Percentiles rank a stretch among this genome's conserved stretches.
These are phyloP conservation scores for Rhypophila decipiens DNA, from an alignment of 495 filamentous ascomycete species.

Conservation along the genomic window DNA sequence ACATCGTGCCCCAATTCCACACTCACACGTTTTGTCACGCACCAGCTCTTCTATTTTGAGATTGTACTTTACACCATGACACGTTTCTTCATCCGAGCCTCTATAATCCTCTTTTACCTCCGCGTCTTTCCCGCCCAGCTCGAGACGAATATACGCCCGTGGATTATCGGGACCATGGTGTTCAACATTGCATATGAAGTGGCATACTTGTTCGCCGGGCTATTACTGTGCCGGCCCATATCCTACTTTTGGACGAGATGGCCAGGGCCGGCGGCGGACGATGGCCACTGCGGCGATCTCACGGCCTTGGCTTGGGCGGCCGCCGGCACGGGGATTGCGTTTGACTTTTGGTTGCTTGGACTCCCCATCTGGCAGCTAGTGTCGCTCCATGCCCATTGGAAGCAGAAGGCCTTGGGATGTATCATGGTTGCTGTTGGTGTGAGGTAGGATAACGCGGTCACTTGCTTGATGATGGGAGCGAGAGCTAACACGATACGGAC, in stretches of 20 bases:
- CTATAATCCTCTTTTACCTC: constrained; percentile 46
- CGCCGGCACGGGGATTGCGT: constrained; percentile 27
- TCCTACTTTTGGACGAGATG: constrained; percentile 22
- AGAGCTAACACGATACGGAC: constrained; percentile 1
- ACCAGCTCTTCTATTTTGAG: constrained; percentile 16
- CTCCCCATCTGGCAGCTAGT: constrained; percentile 31
- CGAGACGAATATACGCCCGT: constrained; percentile 20
- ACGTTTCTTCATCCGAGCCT: constrained; percentile 36
- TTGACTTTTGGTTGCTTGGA: constrained; percentile 31
- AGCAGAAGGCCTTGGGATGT: constrained; percentile 27
- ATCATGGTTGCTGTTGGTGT: constrained; percentile 35
- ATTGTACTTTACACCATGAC: constrained; percentile 34
- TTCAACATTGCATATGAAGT: constrained; percentile 31
- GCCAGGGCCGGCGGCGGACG: constrained; percentile 17
- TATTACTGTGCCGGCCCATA: constrained; percentile 42
- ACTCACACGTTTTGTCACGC: background rate
- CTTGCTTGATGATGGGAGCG: background rate
- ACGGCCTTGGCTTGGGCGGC: constrained; percentile 23
- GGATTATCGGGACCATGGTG: constrained; percentile 23
- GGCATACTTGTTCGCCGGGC: constrained; percentile 27
- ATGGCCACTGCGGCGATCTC: constrained; percentile 25
- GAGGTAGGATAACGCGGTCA: constrained; percentile 12
- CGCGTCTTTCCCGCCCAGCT: constrained; percentile 36
- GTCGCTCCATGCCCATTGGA: constrained; percentile 25
- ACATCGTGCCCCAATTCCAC: too few relatives aligned